Evolutionary conservation across 2,329 filamentous ascomycete species (phyloP).

Genomic region (Fusarium sp.): DNA sequence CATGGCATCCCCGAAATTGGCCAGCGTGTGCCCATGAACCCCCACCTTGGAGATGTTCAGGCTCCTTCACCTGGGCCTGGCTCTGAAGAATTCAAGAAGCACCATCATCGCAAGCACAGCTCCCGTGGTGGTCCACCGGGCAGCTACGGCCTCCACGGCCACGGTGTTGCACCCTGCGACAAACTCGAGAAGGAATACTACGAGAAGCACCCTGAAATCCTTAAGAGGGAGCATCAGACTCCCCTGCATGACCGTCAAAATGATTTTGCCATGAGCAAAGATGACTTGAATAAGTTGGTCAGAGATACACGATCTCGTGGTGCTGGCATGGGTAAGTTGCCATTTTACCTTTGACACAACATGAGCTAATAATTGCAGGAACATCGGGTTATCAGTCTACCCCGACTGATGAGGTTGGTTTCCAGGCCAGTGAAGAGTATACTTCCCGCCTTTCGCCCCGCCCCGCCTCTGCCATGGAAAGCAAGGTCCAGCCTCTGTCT

Average conservation of each 20-base stretch:
- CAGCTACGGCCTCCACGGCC: conserved; percentile 93
- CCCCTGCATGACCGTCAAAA: conserved; percentile 68
- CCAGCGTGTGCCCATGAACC: conserved; percentile 92
- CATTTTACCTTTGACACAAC: conserved; percentile 5
- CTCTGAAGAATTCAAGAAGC: conserved; percentile 59
- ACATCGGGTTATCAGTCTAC: conserved; percentile 76
- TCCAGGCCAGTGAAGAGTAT: conserved; percentile 88
- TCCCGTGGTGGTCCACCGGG: conserved; percentile 80
- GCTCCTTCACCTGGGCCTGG: conserved; percentile 84
- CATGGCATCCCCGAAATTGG: conserved; percentile 94
- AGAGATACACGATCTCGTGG: conserved; percentile 73
- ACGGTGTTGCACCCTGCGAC: conserved; percentile 80
- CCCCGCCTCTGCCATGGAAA: conserved; percentile 57
- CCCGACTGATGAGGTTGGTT: conserved; percentile 91
- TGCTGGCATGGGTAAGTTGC: conserved; percentile 63
- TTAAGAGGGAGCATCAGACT: conserved; percentile 77
- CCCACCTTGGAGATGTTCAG: conserved; percentile 93
- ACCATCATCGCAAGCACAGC: conserved; percentile 80
- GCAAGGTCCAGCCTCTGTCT: conserved; percentile 34
- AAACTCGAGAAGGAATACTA: conserved; percentile 94
- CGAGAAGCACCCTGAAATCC: conserved; percentile 87
- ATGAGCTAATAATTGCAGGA: conserved; percentile 62
- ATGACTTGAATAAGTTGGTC: conserved; percentile 91
- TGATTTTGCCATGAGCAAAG: conserved; percentile 89
- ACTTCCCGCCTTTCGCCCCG: conserved; percentile 79